Percentiles rank a stretch among this genome's conserved stretches.
phyloP scores from a whole-genome alignment of 2,329 filamentous ascomycete genomes.

The Colletotrichum cereale region DNA sequence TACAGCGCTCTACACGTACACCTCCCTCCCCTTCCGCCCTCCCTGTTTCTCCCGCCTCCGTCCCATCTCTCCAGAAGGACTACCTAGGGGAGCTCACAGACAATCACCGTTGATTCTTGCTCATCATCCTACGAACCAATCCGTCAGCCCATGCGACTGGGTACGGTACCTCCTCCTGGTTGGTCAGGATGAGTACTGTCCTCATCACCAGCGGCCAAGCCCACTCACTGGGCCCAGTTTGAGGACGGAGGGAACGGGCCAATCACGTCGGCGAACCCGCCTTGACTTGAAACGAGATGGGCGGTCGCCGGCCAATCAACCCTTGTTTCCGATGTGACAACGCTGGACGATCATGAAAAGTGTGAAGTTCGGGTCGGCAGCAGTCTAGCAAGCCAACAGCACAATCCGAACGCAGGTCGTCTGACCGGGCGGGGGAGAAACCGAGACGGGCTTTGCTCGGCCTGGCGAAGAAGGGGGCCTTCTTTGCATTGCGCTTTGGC shows the following conservation, averaged over 20 bases:
- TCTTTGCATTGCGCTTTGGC: slow-evolving; percentile 1
- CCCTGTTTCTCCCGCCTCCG: slow-evolving; percentile 2
- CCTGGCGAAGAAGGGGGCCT: slow-evolving; percentile 4
- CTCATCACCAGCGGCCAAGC: background rate
- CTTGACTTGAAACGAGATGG: slow-evolving; percentile 37
- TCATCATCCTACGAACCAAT: slow-evolving; percentile 32
- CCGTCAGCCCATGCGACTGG: slow-evolving; percentile 14
- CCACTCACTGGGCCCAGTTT: slow-evolving; percentile 34
- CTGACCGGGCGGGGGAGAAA: slow-evolving; percentile 29
- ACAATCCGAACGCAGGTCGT: slow-evolving; percentile 27
- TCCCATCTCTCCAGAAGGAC: slow-evolving; percentile 18
- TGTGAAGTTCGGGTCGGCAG: slow-evolving; percentile 3
- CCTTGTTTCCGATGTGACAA: slow-evolving; percentile 33
- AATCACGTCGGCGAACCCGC: slow-evolving; percentile 18
- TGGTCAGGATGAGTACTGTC: background rate
- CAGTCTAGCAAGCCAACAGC: slow-evolving; percentile 10
- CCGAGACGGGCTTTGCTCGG: slow-evolving; percentile 20
- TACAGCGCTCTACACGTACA: background rate
- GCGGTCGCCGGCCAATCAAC: slow-evolving; percentile 32
- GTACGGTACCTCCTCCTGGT: slow-evolving; percentile 4
- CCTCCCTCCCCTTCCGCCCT: no score
- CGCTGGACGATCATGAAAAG: slow-evolving; percentile 32
- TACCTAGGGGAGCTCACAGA: slow-evolving; percentile 24
- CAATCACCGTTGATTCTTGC: slow-evolving; percentile 7
- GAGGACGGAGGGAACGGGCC: slow-evolving; percentile 25